Conservation (phyloP, 345 rosid species). For the Tarenaya hassleriana region DNA sequence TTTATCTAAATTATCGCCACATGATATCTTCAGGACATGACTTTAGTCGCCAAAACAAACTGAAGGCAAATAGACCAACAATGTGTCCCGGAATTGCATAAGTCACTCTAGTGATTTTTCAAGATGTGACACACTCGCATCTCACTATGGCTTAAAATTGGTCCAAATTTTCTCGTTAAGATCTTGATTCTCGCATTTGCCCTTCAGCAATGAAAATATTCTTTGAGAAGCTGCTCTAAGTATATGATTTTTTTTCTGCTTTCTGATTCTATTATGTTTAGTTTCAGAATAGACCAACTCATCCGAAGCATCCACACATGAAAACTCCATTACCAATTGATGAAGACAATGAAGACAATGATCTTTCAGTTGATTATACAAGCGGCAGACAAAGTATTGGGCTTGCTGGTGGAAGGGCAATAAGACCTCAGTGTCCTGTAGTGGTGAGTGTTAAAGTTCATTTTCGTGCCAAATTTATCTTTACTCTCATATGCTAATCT, state of each 20-base stretch:
- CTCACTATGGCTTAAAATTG: not conserved
- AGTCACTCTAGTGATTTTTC: no score
- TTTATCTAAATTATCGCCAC: no score
- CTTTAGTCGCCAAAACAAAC: no score
- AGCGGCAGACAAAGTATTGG: constrained; percentile 38
- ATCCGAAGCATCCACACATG: constrained; percentile 32
- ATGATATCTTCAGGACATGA: no score
- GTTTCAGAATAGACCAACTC: constrained; percentile 23
- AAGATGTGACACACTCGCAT: not conserved
- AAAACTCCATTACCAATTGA: constrained; percentile 29
- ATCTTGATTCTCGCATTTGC: not conserved
- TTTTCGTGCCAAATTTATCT: not conserved
- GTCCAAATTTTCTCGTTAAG: not conserved
- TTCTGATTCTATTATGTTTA: not conserved
- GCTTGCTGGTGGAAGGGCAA: constrained; percentile 39
- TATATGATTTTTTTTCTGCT: not conserved
- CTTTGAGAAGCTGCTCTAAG: not conserved
- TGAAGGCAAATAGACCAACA: no score
- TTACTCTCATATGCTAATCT: not conserved
- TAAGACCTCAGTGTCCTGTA: constrained; percentile 35
- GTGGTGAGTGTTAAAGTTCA: constrained; percentile 21
- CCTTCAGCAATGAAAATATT: not conserved
- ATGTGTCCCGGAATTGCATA: no score
- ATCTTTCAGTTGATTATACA: constrained; percentile 23
- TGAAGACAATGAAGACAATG: constrained; percentile 40